A percentile compares a stretch with the other conserved stretches of the same genome.
phyloP scores from a whole-genome alignment of 2,329 filamentous ascomycete species.

The Orbilia ellipsospora region DNA sequence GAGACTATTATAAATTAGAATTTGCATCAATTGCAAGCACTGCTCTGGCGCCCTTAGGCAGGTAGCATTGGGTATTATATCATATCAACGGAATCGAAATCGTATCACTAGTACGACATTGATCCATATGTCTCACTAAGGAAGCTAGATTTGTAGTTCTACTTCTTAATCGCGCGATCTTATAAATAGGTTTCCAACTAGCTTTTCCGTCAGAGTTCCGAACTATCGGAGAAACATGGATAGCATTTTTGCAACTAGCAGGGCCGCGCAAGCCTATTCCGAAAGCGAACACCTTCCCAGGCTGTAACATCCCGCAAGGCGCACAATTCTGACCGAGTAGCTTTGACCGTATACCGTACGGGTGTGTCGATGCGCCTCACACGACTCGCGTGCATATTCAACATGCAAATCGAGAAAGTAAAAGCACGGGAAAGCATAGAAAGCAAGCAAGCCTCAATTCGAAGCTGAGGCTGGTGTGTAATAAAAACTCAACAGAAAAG shows the following conservation, averaged over 20 bases:
- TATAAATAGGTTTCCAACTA: conserved; percentile 18
- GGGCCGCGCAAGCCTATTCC: conserved; percentile 36
- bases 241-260: background rate
- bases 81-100: too few relatives aligned
- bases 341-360: background rate
- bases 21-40: too few relatives aligned
- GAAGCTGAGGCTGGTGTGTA: background rate
- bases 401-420: background rate
- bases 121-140: too few relatives aligned
- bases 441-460: background rate
- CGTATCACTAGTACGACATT: too few relatives aligned
- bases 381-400: background rate
- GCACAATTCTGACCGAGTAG: background rate
- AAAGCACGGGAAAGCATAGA: background rate
- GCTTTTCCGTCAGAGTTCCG: conserved; percentile 29
- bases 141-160: too few relatives aligned
- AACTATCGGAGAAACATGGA: conserved; percentile 13
- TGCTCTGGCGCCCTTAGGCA: too few relatives aligned
- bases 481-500: background rate
- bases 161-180: background rate
- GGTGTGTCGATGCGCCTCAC: conserved; percentile 1
- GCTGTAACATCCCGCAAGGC: conserved; percentile 40
- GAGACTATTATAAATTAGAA: too few relatives aligned
- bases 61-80: too few relatives aligned
- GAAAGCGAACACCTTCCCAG: conserved; percentile 25